These are phyloP conservation scores for Colletotrichum agaves DNA, from an alignment of 2,329 filamentous ascomycete species.

Conservation along the genomic window DNA sequence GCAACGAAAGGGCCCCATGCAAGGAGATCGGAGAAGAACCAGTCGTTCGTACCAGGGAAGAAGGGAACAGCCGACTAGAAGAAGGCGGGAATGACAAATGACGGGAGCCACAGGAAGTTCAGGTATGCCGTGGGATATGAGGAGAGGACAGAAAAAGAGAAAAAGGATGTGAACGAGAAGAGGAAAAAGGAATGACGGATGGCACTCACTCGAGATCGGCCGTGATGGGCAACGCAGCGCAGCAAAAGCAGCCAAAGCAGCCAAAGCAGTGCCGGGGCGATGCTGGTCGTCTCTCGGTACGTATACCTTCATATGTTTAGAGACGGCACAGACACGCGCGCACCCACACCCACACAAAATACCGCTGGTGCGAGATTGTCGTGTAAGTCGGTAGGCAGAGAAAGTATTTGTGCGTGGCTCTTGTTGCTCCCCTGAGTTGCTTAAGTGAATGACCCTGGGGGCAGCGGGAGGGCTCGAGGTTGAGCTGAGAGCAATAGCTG, in stretches of 20 bases:
- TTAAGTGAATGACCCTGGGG: neutral
- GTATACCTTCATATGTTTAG: neutral
- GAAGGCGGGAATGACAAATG: slow-evolving; percentile 35
- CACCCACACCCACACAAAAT: neutral
- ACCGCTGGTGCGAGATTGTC: neutral
- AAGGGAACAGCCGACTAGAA: slow-evolving; percentile 15
- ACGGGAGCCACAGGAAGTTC: neutral
- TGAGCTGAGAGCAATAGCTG: neutral
- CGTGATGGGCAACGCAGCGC: slow-evolving; percentile 25
- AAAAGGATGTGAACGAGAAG: slow-evolving; percentile 11
- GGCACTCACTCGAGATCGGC: slow-evolving; percentile 30
- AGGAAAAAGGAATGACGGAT: slow-evolving; percentile 34
- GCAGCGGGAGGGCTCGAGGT: slow-evolving; percentile 5
- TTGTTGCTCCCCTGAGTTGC: slow-evolving; percentile 11
- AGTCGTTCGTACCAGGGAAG: slow-evolving; percentile 2
- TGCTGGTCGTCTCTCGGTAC: slow-evolving; percentile 15
- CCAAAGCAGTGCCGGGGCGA: slow-evolving; percentile 13
- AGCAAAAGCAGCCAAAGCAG: slow-evolving; percentile 1
- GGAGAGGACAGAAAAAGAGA: neutral
- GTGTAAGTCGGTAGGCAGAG: slow-evolving; percentile 15
- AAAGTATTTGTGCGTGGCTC: neutral
- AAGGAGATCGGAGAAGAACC: slow-evolving; percentile 25
- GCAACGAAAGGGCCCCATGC: slow-evolving; percentile 18
- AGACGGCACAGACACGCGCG: neutral
- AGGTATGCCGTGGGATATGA: slow-evolving; percentile 1